Evolutionary conservation across 495 filamentous ascomycete species (phyloP), one percentile per base, ranked within the genome.

Genomic region (Aspergillus leporis): DNA sequence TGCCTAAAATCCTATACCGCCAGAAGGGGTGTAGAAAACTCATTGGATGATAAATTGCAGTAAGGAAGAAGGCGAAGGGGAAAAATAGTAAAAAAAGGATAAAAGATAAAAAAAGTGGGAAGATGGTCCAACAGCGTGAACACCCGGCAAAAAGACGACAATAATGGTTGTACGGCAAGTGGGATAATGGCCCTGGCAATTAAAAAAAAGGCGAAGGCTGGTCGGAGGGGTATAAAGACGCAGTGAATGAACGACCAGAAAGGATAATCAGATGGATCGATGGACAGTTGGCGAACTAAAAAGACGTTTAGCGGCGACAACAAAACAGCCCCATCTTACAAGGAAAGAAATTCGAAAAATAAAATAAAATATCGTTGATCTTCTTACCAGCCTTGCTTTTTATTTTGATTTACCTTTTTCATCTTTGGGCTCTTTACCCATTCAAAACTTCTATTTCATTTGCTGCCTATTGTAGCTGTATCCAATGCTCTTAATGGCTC

Each of bases 291-390:
- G 41, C 41, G 41, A 45, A 45, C 41, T 45, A 45, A 45, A 43
- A 45, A 14, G n/a, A n/a, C 16, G 28, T 34, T 56, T 56, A 56
- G 53, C 53, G 53, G 34, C 52, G 53, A 56, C 53, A 56, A 56
- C 53, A 56, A 54, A 48, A 41, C 53, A 47, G 53, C 41, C 40
- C 53, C 53, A 40, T 55, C 34, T 36, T 46, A 45, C 41, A 4
- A 21, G 6, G 3, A 34, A 43, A 31, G 47, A 31, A 31, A 23
- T 38, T n/a, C n/a, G n/a, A n/a, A 40, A 40, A 40, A 40, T 13
- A 40, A 40, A 40, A 40, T 4, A 40, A 40, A 40, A 40, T n/a
- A 40, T 40, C 3, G 16, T 40, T 40, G 36, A 40, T 40, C 36
- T n/a, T 7, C 14, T 45, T 45, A n/a, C 41, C 41, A 45, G 41